These are phyloP conservation scores for Panicum miliaceum DNA, from an alignment of 176 grass and related monocot genomes.

Conservation along the genomic window DNA sequence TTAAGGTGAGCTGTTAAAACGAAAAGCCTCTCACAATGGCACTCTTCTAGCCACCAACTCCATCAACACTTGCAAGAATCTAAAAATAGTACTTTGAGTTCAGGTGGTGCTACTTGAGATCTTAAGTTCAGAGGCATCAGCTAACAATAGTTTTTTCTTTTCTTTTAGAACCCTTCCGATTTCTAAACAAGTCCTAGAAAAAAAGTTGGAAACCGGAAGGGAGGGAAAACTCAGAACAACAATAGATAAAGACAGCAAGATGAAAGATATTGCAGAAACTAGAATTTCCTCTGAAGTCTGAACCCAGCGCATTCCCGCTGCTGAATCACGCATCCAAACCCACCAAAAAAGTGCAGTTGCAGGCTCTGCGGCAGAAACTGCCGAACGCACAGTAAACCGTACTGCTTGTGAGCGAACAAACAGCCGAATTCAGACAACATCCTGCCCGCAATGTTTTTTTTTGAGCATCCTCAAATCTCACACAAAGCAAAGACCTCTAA, in stretches of 20 bases:
- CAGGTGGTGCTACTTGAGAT: background rate
- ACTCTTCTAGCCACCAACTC: background rate
- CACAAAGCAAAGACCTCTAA: background rate
- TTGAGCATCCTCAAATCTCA: constrained; percentile 5
- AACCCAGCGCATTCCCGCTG: background rate
- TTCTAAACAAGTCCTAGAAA: background rate
- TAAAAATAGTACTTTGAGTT: constrained; percentile 8
- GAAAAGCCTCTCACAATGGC: background rate
- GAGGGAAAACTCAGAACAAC: background rate
- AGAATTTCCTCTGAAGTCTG: background rate
- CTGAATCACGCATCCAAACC: constrained; percentile 9
- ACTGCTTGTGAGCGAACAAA: background rate
- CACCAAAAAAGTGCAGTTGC: background rate
- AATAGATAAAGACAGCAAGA: background rate
- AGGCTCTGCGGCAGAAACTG: background rate
- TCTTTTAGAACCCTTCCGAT: background rate
- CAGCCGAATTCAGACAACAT: background rate
- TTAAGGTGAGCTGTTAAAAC: background rate
- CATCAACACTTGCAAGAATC: constrained; percentile 12
- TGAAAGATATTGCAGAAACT: background rate
- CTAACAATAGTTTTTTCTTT: background rate
- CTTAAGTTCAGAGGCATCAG: constrained; percentile 17
- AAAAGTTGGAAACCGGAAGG: background rate
- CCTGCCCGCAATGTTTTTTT: background rate
- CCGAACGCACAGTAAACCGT: background rate